These are phyloP conservation scores for Arthrobotrys iridis DNA, from an alignment of 2,329 filamentous ascomycete species.

Conservation along the genomic window DNA sequence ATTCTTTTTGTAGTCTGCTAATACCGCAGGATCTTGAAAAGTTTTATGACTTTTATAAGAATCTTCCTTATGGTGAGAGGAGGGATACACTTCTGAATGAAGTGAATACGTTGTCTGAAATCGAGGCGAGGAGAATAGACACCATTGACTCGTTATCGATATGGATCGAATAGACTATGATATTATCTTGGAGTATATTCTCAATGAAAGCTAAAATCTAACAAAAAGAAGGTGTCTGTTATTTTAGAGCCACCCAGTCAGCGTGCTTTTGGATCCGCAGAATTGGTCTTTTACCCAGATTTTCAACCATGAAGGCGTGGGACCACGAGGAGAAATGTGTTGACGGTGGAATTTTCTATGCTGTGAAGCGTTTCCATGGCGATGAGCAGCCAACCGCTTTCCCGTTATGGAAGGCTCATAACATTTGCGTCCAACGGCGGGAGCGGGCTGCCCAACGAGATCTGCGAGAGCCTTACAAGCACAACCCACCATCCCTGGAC, in stretches of 20 bases:
- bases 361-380: neutral
- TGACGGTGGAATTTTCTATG: neutral
- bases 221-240: too few species aligned
- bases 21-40: slow-evolving; percentile 15
- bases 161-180: neutral
- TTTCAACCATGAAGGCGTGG: neutral
- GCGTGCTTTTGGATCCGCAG: too few species aligned
- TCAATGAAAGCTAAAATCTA: too few species aligned
- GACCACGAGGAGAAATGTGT: slow-evolving; percentile 6
- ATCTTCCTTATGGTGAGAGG: neutral
- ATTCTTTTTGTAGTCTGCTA: neutral
- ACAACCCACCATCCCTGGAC: neutral
- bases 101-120: slow-evolving; percentile 4
- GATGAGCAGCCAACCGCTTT: neutral
- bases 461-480: neutral
- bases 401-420: slow-evolving; percentile 2
- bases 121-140: slow-evolving; percentile 7
- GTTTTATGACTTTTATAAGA: slow-evolving; percentile 10
- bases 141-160: neutral
- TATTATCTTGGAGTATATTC: too few species aligned
- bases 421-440: neutral
- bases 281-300: neutral
- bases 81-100: slow-evolving; percentile 6
- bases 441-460: neutral
- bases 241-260: too few species aligned